phyloP scores from a whole-genome alignment of 306 rosid species.

The Urtica urens region DNA sequence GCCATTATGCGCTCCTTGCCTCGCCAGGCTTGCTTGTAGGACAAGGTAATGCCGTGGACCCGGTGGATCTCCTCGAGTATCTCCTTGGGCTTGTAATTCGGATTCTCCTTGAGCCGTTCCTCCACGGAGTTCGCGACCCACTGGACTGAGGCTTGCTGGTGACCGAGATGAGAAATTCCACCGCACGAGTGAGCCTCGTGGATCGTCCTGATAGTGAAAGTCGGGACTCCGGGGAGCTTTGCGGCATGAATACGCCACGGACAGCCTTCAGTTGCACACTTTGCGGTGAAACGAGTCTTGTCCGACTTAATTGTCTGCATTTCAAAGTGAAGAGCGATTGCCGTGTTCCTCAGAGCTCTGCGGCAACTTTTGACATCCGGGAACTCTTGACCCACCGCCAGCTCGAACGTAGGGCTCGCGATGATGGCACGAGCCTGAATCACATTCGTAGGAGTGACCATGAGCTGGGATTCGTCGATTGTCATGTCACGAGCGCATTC shows the following conservation, averaged over 20 bases:
- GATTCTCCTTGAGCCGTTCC: slow-evolving; percentile 65
- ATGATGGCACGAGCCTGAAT: slow-evolving; percentile 56
- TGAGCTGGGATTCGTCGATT: slow-evolving; percentile 32
- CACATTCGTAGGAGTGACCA: slow-evolving; percentile 25
- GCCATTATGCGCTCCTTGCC: slow-evolving; percentile 96
- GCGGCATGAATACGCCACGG: slow-evolving; percentile 97
- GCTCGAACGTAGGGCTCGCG: slow-evolving; percentile 40
- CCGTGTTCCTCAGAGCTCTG: slow-evolving; percentile 78
- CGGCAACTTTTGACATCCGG: slow-evolving; percentile 87
- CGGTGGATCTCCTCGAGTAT: slow-evolving; percentile 82
- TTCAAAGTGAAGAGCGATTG: slow-evolving; percentile 77
- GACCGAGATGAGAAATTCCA: slow-evolving; percentile 78
- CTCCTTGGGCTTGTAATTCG: slow-evolving; percentile 82
- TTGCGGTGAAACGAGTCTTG: slow-evolving; percentile 84
- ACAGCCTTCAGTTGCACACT: slow-evolving; percentile 77
- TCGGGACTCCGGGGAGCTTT: slow-evolving; percentile 87
- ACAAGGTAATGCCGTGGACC: slow-evolving; percentile 76
- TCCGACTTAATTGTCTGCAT: slow-evolving; percentile 85
- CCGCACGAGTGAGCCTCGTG: slow-evolving; percentile 67
- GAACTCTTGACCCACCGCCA: slow-evolving; percentile 74
- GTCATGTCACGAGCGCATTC: slow-evolving; percentile 36
- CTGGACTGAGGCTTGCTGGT: slow-evolving; percentile 88
- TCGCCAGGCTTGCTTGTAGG: slow-evolving; percentile 91
- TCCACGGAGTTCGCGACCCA: slow-evolving; percentile 90
- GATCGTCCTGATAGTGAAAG: slow-evolving; percentile 74